Evolutionary conservation across 1,284 basidiomycete genomes (phyloP).

Genomic region (Sporisorium graminicola): DNA sequence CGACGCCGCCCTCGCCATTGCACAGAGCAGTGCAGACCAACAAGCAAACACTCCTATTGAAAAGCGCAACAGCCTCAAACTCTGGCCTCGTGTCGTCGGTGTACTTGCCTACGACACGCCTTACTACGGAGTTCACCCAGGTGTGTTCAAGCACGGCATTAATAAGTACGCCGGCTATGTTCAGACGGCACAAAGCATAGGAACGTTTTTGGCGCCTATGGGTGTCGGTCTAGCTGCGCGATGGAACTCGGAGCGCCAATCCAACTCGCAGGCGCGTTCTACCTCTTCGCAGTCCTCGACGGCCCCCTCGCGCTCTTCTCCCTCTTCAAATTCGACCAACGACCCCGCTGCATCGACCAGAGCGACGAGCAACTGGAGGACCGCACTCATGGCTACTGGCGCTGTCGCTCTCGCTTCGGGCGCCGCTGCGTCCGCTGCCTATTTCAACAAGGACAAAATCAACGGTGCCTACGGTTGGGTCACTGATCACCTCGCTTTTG

Average conservation of each 20-base stretch:
- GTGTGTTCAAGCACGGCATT: slow-evolving; percentile 85
- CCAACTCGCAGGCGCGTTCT: slow-evolving; percentile 1
- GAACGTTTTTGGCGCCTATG: slow-evolving; percentile 70
- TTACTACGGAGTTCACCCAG: slow-evolving; percentile 77
- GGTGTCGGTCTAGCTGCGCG: slow-evolving; percentile 73
- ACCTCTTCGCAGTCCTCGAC: slow-evolving; percentile 49
- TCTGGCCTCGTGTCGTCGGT: slow-evolving; percentile 86
- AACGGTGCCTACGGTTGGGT: slow-evolving; percentile 74
- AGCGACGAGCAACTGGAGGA: slow-evolving; percentile 32
- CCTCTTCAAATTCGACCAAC: not conserved
- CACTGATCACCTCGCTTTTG: slow-evolving; percentile 89
- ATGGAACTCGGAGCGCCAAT: slow-evolving; percentile 62
- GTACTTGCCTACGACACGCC: slow-evolving; percentile 89
- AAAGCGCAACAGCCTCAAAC: slow-evolving; percentile 72
- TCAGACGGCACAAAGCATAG: slow-evolving; percentile 75
- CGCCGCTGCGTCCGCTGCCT: slow-evolving; percentile 77
- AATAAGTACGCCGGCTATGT: slow-evolving; percentile 82
- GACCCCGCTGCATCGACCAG: slow-evolving; percentile 16
- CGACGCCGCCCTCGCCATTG: slow-evolving; percentile 77
- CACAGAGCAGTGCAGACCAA: slow-evolving; percentile 23
- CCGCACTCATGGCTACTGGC: slow-evolving; percentile 72
- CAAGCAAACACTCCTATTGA: slow-evolving; percentile 8
- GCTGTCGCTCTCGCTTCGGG: slow-evolving; percentile 79
- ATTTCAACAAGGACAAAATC: slow-evolving; percentile 77
- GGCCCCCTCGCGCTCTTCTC: slow-evolving; percentile 43